Conservation (phyloP, 495 filamentous ascomycete species). For the Trichodelitschia bisporula region DNA sequence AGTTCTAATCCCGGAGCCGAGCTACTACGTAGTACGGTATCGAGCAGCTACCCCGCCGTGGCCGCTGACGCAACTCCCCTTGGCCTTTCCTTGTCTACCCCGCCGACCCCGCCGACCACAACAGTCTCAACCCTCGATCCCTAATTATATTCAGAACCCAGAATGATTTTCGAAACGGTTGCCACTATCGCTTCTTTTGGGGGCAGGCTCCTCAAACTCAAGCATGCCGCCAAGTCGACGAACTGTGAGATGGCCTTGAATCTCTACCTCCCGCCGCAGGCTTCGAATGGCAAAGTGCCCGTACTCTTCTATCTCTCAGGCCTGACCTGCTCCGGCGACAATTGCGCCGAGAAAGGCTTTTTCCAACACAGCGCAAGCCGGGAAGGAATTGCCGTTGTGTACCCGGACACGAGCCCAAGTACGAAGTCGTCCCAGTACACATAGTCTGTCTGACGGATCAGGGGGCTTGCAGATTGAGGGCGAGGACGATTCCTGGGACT, state of each 20-base stretch:
- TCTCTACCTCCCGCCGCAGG: slow-evolving; percentile 39
- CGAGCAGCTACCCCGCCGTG: no score
- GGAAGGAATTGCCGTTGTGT: slow-evolving; percentile 66
- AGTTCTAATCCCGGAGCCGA: no score
- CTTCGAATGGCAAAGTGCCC: slow-evolving; percentile 34
- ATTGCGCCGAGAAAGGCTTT: slow-evolving; percentile 91
- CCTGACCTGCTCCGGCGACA: slow-evolving; percentile 85
- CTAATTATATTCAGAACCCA: no score
- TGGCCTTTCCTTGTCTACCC: no score
- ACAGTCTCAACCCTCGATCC: no score
- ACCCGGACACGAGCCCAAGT: slow-evolving; percentile 87
- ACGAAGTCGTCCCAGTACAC: slow-evolving; percentile 12
- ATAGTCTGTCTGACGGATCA: no score
- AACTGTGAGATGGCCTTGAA: slow-evolving; percentile 44
- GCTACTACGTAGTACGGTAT: no score
- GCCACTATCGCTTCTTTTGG: slow-evolving; percentile 81
- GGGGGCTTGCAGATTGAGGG: slow-evolving; percentile 50
- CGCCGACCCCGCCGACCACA: no score
- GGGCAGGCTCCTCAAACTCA: slow-evolving; percentile 82
- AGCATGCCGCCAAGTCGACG: slow-evolving; percentile 50
- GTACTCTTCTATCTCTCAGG: slow-evolving; percentile 89
- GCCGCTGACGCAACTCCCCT: no score
- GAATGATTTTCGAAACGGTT: slow-evolving; percentile 64
- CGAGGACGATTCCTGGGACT: slow-evolving; percentile 71
- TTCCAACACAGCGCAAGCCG: slow-evolving; percentile 60